Percentiles rank a stretch among this genome's conserved stretches.
Evolutionary conservation across 2,329 filamentous ascomycete species (phyloP).

Genomic region (Ascocoryne sarcoides): DNA sequence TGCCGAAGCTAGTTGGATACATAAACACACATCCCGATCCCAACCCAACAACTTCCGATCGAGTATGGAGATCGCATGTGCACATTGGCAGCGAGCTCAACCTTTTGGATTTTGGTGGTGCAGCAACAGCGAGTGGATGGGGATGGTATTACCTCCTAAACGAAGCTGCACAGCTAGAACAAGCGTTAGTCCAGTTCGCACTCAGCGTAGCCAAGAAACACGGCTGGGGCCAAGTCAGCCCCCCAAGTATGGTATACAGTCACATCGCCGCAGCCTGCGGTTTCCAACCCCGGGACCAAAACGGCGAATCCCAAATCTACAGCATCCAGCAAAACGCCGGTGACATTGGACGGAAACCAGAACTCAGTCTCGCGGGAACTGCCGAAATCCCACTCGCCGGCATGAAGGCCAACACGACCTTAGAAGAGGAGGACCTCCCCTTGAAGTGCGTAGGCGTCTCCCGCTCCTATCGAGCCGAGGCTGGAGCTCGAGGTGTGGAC

Average conservation of each 20-base stretch:
- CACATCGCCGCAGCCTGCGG: conserved; percentile 88
- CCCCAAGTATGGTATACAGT: conserved; percentile 83
- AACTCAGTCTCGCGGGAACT: conserved; percentile 73
- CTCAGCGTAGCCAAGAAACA: conserved; percentile 61
- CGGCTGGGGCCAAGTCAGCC: conserved; percentile 74
- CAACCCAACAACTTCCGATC: conserved; percentile 27
- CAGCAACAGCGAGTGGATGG: conserved; percentile 81
- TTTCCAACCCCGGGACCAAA: conserved; percentile 84
- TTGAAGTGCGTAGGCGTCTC: conserved; percentile 75
- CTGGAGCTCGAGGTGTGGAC: conserved; percentile 78
- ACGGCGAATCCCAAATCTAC: conserved; percentile 91
- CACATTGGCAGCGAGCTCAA: conserved; percentile 80
- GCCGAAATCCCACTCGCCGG: conserved; percentile 92
- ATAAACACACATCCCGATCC: conserved; percentile 63
- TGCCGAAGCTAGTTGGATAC: conserved; percentile 60
- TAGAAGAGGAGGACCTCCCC: conserved; percentile 61
- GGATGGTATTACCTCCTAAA: conserved; percentile 97
- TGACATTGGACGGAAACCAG: conserved; percentile 56
- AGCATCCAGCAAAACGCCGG: conserved; percentile 57
- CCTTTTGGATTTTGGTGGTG: conserved; percentile 80
- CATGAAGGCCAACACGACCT: conserved; percentile 68
- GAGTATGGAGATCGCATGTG: conserved; percentile 64
- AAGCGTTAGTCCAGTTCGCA: conserved; percentile 83
- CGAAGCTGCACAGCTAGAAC: conserved; percentile 87
- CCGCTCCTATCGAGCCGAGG: conserved; percentile 92